Conservation (phyloP, 345 rosid genomes). For the Moricandia moricandioides region DNA sequence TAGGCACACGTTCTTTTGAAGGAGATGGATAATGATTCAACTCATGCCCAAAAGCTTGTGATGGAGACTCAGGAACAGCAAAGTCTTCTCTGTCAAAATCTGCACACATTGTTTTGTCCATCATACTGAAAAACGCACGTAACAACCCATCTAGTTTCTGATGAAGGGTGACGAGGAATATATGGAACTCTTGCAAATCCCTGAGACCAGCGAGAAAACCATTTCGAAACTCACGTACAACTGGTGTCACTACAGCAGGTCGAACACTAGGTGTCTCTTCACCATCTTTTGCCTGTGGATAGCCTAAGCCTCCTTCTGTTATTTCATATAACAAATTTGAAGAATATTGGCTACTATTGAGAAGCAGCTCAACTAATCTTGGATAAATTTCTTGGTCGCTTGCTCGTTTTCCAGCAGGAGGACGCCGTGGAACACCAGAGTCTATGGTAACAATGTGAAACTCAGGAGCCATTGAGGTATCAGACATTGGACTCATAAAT, state of each 20-base stretch:
- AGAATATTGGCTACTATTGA: conserved; percentile 65
- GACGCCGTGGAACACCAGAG: conserved; percentile 95
- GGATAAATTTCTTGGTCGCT: conserved; percentile 92
- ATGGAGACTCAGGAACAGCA: conserved; percentile 61
- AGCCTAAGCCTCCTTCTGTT: conserved; percentile 78
- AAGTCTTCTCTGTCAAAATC: conserved; percentile 81
- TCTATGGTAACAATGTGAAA: conserved; percentile 82
- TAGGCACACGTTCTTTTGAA: conserved; percentile 48
- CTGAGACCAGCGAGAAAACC: conserved; percentile 91
- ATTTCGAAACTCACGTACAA: conserved; percentile 63
- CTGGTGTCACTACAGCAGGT: conserved; percentile 42
- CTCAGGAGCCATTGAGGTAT: conserved; percentile 45
- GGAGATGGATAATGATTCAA: conserved; percentile 50
- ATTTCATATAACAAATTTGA: conserved; percentile 74
- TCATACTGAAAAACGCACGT: conserved; percentile 66
- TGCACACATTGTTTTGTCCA: conserved; percentile 53
- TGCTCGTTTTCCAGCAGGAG: conserved; percentile 95
- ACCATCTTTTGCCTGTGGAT: conserved; percentile 47
- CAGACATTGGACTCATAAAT: conserved; percentile 52
- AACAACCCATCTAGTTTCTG: conserved; percentile 76
- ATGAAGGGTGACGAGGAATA: conserved; percentile 89
- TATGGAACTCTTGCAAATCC: conserved; percentile 89
- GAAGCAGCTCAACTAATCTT: conserved; percentile 84
- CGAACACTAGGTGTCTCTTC: conserved; percentile 34
- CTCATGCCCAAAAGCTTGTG: conserved; percentile 40